Evolutionary conservation across 148 eudicot species (phyloP), one percentile per base, ranked within the genome.

Genomic region (Cornus controversa): DNA sequence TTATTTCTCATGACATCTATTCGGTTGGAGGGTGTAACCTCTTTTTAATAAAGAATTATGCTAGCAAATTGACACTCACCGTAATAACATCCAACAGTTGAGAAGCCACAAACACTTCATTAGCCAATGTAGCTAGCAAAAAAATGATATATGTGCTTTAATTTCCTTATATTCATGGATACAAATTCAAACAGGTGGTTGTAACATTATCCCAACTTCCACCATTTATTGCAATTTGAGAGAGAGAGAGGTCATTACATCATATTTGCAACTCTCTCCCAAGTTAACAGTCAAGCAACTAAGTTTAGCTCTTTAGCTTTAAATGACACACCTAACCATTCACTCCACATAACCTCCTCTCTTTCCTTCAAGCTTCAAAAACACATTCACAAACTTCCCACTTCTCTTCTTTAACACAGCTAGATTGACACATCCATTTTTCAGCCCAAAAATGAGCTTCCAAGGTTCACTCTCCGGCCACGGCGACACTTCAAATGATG

Each of bases 381-480:
- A 25, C 7, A 23, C 25, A 25, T 53, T 58, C 24, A 60, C 64
- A 18, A 60, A 18, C 7, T 60, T 60, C 64, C 8, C 64, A 60
- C 64, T 6, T 60, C 64, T 60, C 24, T 54, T 62, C 25, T 31
- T 54, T 13, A 28, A 66, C 22, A 66, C 36, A 66, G n/a, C n/a
- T n/a, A n/a, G n/a, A n/a, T 54, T 13, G 14, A 66, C 22, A 66
- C 36, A 66, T 45, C 40, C 66, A 20, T 20, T 54, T 28, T 54
- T 3, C 24, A 0, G 23, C 64, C 34, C 64, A 60, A 27, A 40
- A 72, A 72, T 72, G 75, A 72, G 75, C 75, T 50, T 8, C 42
- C 65, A 72, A 27, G 24, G 37, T 14, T 3, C 65, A 2, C 1
- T 27, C 54, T 54, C 75, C 24, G 72, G 71, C 72, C 27, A 24